Evolutionary conservation across 768 basidiomycete species (phyloP).

Genomic region (Naganishia randhawae): DNA sequence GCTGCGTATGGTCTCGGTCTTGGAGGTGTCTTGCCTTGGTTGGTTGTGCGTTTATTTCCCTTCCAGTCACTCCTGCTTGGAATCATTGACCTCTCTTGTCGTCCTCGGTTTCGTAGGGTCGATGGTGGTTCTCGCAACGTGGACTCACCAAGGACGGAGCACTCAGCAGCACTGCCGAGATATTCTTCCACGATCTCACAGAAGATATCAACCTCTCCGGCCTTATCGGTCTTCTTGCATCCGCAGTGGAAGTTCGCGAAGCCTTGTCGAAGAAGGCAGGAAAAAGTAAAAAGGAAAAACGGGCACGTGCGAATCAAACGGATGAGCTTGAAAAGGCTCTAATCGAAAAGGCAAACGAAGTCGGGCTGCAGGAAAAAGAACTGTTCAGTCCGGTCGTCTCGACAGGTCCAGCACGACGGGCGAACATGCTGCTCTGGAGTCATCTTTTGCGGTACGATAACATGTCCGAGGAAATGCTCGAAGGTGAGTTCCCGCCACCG

Average conservation of each 20-base stretch:
- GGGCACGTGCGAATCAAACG: constrained; percentile 41
- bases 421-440: constrained; percentile 73
- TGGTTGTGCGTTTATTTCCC: constrained; percentile 61
- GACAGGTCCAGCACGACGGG: constrained; percentile 47
- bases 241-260: constrained; percentile 49
- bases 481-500: constrained; percentile 56
- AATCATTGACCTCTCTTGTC: neutral
- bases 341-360: constrained; percentile 36
- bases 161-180: constrained; percentile 70
- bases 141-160: constrained; percentile 89
- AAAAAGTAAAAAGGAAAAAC: constrained; percentile 48
- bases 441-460: constrained; percentile 71
- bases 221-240: constrained; percentile 66
- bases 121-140: constrained; percentile 95
- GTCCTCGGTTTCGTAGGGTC: constrained; percentile 56
- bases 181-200: constrained; percentile 79
- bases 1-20: constrained; percentile 82
- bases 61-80: neutral
- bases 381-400: constrained; percentile 26
- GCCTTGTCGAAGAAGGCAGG: constrained; percentile 34
- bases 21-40: constrained; percentile 74
- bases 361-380: constrained; percentile 39
- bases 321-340: constrained; percentile 49
- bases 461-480: constrained; percentile 57
- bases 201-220: constrained; percentile 74